Conservation (phyloP, 2,329 filamentous ascomycete genomes). For the Epichloe glyceriae region DNA sequence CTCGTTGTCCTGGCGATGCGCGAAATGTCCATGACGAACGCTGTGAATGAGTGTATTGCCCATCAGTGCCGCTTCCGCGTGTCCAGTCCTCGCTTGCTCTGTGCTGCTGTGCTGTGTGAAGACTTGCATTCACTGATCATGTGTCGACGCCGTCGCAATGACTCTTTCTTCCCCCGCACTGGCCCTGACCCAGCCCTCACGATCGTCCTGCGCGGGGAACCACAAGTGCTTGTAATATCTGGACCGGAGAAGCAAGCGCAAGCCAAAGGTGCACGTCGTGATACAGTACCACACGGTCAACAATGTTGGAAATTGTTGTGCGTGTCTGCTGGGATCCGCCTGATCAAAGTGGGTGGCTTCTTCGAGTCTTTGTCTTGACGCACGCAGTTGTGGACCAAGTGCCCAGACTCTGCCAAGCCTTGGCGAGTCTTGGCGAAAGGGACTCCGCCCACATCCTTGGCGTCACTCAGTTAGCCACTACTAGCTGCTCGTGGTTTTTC, state of each 20-base stretch:
- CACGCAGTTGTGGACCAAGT: constrained; percentile 15
- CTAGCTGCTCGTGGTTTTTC: neutral
- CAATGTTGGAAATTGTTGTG: neutral
- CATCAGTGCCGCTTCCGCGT: too few relatives aligned
- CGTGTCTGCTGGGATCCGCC: constrained; percentile 1
- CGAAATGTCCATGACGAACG: too few relatives aligned
- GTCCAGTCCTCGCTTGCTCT: too few relatives aligned
- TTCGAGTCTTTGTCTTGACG: neutral
- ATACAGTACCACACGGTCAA: neutral
- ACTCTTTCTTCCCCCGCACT: too few relatives aligned
- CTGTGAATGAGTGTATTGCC: too few relatives aligned
- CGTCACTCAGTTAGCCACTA: constrained; percentile 7
- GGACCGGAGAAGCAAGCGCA: neutral
- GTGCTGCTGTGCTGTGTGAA: too few relatives aligned
- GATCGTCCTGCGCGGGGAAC: neutral
- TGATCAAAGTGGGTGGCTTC: neutral
- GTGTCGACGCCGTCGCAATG: too few relatives aligned
- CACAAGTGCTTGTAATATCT: too few relatives aligned
- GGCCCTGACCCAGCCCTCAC: neutral
- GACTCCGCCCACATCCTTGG: constrained; percentile 14
- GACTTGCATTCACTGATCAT: too few relatives aligned
- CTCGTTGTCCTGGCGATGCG: too few relatives aligned
- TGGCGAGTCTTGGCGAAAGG: constrained; percentile 23
- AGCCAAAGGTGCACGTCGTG: neutral
- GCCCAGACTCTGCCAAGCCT: constrained; percentile 27